A percentile compares a stretch with the other conserved stretches of the same genome.
Conservation (phyloP, 768 basidiomycete genomes). For the Agrocybe pediades region DNA sequence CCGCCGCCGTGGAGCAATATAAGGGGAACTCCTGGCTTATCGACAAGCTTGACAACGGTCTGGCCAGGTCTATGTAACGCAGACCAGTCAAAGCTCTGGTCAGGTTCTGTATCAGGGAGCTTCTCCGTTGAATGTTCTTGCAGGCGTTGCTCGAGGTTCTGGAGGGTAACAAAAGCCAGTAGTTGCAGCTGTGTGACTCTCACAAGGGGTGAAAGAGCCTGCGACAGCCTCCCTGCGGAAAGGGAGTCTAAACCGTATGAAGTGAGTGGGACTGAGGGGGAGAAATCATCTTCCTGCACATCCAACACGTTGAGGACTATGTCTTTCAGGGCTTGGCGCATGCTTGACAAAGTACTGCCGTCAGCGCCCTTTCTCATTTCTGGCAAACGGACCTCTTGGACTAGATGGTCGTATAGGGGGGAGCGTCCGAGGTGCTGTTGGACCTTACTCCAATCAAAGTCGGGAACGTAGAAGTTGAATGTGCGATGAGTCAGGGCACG, state of each 20-base stretch:
- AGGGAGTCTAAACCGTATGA: conserved; percentile 1
- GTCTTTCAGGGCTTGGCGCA: too few relatives aligned
- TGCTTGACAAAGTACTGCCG: too few relatives aligned
- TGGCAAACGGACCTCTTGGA: neutral
- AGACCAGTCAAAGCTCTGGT: too few relatives aligned
- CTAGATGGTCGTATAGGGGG: neutral
- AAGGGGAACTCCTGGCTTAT: neutral
- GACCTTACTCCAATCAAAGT: neutral
- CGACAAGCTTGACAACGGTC: neutral
- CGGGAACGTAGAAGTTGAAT: neutral
- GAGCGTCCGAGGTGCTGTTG: neutral
- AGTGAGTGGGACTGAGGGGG: neutral
- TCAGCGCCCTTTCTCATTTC: too few relatives aligned
- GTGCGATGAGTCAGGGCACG: neutral
- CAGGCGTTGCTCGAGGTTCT: neutral
- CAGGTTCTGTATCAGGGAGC: neutral
- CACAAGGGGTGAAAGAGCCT: neutral
- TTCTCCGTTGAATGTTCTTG: neutral
- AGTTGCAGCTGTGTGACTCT: neutral
- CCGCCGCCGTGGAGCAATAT: conserved; percentile 2
- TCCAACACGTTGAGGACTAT: neutral
- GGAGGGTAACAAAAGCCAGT: neutral
- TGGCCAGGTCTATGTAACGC: neutral
- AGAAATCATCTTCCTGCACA: neutral
- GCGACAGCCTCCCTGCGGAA: conserved; percentile 1